phyloP scores from a whole-genome alignment of 257 asterid genomes.

The Solanum boliviense region DNA sequence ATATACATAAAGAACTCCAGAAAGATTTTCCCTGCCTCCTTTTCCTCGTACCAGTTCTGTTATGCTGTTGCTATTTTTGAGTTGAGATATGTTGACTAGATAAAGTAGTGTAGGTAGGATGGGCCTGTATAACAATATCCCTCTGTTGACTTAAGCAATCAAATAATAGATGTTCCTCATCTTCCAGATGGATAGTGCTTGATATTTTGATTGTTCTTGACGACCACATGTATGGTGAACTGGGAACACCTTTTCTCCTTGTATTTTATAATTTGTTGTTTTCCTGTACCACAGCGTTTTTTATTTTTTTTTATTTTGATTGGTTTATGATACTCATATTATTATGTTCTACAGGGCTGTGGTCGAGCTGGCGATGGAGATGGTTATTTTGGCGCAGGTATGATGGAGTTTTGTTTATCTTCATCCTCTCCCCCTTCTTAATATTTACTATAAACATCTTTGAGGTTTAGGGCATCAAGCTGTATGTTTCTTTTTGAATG shows the following conservation, averaged over 20 bases:
- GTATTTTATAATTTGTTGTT: background rate
- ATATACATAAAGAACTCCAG: background rate
- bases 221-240: background rate
- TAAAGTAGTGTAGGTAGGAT: background rate
- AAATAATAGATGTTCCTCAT: background rate
- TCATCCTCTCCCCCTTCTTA: background rate
- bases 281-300: background rate
- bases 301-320: background rate
- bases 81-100: background rate
- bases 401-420: background rate
- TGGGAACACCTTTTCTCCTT: background rate
- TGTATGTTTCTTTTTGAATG: background rate
- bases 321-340: background rate
- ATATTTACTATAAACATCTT: background rate
- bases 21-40: background rate
- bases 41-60: background rate
- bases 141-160: background rate
- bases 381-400: slow-evolving; percentile 66
- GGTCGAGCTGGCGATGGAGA: slow-evolving; percentile 60
- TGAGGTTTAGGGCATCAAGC: background rate
- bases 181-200: background rate
- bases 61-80: background rate
- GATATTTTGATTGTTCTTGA: background rate
- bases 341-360: slow-evolving; percentile 46
- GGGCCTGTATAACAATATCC: background rate